Base-by-base conservation (phyloP, 176 grass and related monocot genomes). In the Oryza glumipatula region DNA sequence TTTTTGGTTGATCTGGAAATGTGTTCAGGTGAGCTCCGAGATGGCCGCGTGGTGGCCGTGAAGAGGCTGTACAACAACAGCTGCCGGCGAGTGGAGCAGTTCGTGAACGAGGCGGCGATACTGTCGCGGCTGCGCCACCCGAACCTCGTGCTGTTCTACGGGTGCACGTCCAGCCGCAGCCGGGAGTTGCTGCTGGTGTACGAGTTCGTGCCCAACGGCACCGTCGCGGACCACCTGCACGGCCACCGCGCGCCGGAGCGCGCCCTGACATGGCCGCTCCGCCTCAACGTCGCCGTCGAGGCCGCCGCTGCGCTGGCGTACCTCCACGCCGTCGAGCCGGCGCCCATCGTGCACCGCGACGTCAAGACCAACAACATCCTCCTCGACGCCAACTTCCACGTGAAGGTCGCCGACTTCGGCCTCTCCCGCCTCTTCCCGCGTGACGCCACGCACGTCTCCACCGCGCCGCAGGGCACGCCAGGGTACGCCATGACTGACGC, bases 341-440 rank as follows among this genome's bases (percentile, higher is more conserved):
- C 28, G 4, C 92, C 80, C 6, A 68, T 97, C 64, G 85, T 97
- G 65, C 95, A 97, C 84, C 92, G 95, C 8, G 95, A 97, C 47
- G 78, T 97, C 2, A 97, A 97, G 86, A 91, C 95, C 15, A 76
- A 12, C 80, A 97, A 97, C 83, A 97, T 97, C 52, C 95, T 97
- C 52, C 86, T 97, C 16, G 95, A 97, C 75, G 80, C 22, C 51
- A 21, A 32, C 48, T 97, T 87, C 85, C 95, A 91, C 82, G 90
- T 93, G 12, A 97, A 97, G 90, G 95, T 97, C 7, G 95, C 88
- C 13, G 95, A 97, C 88, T 97, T 97, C 49, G 94, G 94, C 0
- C 92, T 97, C 28, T 97, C 92, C 13, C 88, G 94, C 2, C 90
- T 97, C 68, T 87, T 97, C 44, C 94, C 94, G 4, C 11, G 32